Base-by-base conservation (phyloP, 495 filamentous ascomycete genomes). In the Tetracladium setigerum region DNA sequence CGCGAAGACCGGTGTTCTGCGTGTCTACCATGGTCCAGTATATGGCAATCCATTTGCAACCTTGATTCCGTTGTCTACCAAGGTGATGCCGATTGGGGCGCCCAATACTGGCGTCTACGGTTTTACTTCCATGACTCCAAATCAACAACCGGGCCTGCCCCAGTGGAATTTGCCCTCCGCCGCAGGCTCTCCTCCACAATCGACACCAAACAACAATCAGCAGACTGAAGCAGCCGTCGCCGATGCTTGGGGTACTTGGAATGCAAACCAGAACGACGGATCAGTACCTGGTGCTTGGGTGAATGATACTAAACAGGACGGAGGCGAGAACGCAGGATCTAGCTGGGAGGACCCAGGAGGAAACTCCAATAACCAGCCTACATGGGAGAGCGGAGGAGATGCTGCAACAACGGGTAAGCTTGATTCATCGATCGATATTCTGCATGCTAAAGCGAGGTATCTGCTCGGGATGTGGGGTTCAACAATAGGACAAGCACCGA, bases 1-100 rank as follows among this genome's bases (percentile, higher is more conserved):
- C 48, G 45, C 55, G 17, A 52, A 59, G 11, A 61, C 56, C 24
- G 62, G 65, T 10, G 38, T 67, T 15, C 63, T 67, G 44, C 67
- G 69, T 2, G 67, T 75, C 37, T 77, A 74, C 42, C 71, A 77
- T 46, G 72, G 72, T 0, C 65, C 65, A 0, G 43, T 58, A 18
- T 75, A 69, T 46, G 73, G 72, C 38, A 71, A 69, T 52, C 63
- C 65, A 17, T 56, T 56, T 12, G 61, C 59, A 1, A 45, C 42
- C 6, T 41, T 63, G 38, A 57, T 67, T 58, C 58, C 61, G 12
- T 38, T 34, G 12, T 43, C 43, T 13, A 62, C 7, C 58, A 57
- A 31, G 51, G 52, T 6, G 60, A 54, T 56, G 52, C 60, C 30
- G 32, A 53, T 44, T 56, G 62, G 45, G 57, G 3, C 22, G 22